Percentiles rank a stretch among this genome's conserved stretches.
Evolutionary conservation across 1,139 yeast species (phyloP).

Genomic region (Kazachstania sp.): DNA sequence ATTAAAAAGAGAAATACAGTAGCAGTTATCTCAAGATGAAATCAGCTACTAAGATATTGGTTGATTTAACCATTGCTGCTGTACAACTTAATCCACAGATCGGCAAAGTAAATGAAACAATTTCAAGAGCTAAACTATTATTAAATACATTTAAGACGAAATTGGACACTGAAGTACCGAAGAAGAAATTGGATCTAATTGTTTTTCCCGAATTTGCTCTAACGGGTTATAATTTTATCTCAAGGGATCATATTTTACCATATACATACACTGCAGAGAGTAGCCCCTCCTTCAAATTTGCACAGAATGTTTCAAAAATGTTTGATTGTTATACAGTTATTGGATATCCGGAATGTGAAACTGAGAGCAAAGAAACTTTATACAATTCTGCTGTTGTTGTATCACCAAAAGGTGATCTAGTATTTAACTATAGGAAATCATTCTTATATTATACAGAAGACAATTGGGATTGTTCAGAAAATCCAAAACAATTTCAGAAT

Average conservation of each 20-base stretch:
- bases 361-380: conserved; percentile 29
- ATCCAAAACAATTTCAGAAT: conserved; percentile 46
- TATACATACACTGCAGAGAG: conserved; percentile 41
- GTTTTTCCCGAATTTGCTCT: conserved; percentile 82
- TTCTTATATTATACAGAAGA: conserved; percentile 76
- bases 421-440: conserved; percentile 68
- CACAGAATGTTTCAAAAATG: conserved; percentile 41
- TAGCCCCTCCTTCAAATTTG: conserved; percentile 50
- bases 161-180: conserved; percentile 10
- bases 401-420: conserved; percentile 46
- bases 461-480: conserved; percentile 70
- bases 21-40: not conserved
- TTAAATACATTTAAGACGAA: conserved; percentile 21
- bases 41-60: conserved; percentile 14
- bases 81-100: conserved; percentile 62
- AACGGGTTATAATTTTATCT: conserved; percentile 70
- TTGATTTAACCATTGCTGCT: conserved; percentile 50
- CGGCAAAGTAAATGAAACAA: conserved; percentile 51
- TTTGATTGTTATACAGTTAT: conserved; percentile 61
- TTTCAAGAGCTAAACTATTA: conserved; percentile 36
- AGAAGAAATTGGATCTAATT: conserved; percentile 44
- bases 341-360: conserved; percentile 66
- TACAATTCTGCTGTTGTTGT: conserved; percentile 71
- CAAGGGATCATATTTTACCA: conserved; percentile 48
- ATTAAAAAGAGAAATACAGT: too few relatives aligned